These are phyloP conservation scores for Suhomyces bolitotheri DNA, from an alignment of 1,139 yeast genomes.

Conservation along the genomic window DNA sequence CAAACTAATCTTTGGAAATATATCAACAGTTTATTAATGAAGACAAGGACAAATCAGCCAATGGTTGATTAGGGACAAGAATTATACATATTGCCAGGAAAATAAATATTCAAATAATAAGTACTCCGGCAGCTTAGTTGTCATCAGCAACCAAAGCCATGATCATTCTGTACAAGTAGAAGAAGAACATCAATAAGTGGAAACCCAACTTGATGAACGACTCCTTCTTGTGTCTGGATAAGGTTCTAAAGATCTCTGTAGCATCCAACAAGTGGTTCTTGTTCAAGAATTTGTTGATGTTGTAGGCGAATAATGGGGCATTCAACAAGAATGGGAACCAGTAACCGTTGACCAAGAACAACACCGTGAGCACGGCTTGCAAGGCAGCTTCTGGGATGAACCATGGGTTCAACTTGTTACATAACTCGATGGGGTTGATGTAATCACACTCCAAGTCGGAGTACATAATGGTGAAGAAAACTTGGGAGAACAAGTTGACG, in stretches of 20 bases:
- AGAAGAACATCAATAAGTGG: conserved; percentile 91
- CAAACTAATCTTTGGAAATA: conserved; percentile 1
- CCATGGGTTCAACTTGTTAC: conserved; percentile 88
- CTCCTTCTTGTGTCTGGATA: conserved; percentile 90
- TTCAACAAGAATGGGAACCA: conserved; percentile 90
- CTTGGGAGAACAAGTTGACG: conserved; percentile 84
- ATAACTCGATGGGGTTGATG: conserved; percentile 94
- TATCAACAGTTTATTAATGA: conserved; percentile 3
- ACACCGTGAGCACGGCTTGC: conserved; percentile 69
- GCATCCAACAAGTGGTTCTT: conserved; percentile 92
- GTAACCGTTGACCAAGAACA: conserved; percentile 84
- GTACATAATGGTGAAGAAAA: conserved; percentile 88
- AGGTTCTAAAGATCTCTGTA: conserved; percentile 94
- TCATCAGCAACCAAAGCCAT: conserved; percentile 85
- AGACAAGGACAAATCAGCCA: conserved; percentile 1
- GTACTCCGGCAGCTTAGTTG: conserved; percentile 13
- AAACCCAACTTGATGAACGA: conserved; percentile 87
- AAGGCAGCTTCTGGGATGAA: conserved; percentile 88
- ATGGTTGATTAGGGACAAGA: background rate
- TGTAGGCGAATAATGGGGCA: conserved; percentile 82
- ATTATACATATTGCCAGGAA: background rate
- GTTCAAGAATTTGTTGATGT: conserved; percentile 68
- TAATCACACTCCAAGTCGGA: conserved; percentile 94
- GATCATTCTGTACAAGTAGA: conserved; percentile 94
- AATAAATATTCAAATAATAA: too few relatives aligned